phyloP scores from a whole-genome alignment of 495 filamentous ascomycete species.

The Pyrenopolyporus hunteri region DNA sequence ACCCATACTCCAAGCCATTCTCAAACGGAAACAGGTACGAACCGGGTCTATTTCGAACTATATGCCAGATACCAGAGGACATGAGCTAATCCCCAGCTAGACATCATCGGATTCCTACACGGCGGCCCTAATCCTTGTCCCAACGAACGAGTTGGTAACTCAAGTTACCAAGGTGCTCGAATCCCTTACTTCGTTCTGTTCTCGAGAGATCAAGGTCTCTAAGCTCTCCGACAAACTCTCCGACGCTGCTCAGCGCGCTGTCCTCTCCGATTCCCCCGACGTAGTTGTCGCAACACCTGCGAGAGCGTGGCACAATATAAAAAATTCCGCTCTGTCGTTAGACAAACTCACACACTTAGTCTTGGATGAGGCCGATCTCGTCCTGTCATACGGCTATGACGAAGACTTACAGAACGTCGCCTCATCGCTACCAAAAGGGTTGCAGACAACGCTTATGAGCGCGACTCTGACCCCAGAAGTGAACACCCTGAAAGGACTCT shows the following conservation, averaged over 20 bases:
- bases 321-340: constrained; percentile 69
- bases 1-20: constrained; percentile 79
- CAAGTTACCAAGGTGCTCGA: constrained; percentile 81
- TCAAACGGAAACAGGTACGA: constrained; percentile 74
- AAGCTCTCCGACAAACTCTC: constrained; percentile 88
- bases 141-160: constrained; percentile 89
- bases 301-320: constrained; percentile 72
- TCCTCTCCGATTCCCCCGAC: constrained; percentile 88
- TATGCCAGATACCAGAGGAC: not conserved
- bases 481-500: constrained; percentile 81
- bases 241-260: constrained; percentile 81
- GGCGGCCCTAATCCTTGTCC: constrained; percentile 84
- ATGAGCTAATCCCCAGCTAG: constrained; percentile 28
- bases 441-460: constrained; percentile 92
- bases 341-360: constrained; percentile 78
- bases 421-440: constrained; percentile 75
- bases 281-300: constrained; percentile 89
- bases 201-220: constrained; percentile 76
- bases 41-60: not conserved
- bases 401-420: constrained; percentile 82
- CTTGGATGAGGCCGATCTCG: constrained; percentile 92
- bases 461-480: constrained; percentile 89
- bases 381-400: constrained; percentile 94
- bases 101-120: constrained; percentile 47
- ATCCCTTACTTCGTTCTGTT: constrained; percentile 78